phyloP scores from a whole-genome alignment of 768 basidiomycete species.

The Tricholoma hemisulphureum region DNA sequence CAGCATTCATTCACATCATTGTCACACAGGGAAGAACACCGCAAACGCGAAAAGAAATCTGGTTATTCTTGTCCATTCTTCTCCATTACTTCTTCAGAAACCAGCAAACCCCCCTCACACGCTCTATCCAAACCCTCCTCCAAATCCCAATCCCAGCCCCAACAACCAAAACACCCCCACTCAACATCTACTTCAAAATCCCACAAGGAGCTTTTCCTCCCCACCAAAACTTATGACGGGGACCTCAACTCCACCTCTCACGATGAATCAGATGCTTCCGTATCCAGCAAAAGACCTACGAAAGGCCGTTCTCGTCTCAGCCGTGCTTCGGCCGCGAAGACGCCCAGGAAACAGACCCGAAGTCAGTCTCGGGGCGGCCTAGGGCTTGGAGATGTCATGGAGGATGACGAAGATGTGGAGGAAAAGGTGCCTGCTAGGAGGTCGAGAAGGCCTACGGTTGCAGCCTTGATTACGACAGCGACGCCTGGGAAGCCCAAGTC shows the following conservation, averaged over 20 bases:
- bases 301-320: conserved; percentile 7
- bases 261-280: conserved; percentile 14
- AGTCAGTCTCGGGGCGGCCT: conserved; percentile 15
- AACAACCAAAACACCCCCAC: conserved; percentile 26
- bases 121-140: conserved; percentile 30
- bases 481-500: conserved; percentile 15
- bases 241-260: conserved; percentile 28
- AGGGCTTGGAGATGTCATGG: conserved; percentile 17
- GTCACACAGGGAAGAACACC: conserved; percentile 65
- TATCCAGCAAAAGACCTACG: conserved; percentile 19
- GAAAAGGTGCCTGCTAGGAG: conserved; percentile 12
- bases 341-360: conserved; percentile 19
- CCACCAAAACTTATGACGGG: conserved; percentile 42
- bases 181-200: conserved; percentile 26
- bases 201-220: conserved; percentile 36
- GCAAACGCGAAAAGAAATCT: conserved; percentile 57
- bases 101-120: conserved; percentile 23
- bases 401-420: conserved; percentile 24
- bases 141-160: conserved; percentile 14
- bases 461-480: conserved; percentile 1
- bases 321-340: conserved; percentile 17
- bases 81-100: conserved; percentile 12
- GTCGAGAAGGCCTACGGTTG: not conserved
- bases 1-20: conserved; percentile 5
- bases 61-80: conserved; percentile 44